Base-by-base conservation (phyloP, 495 filamentous ascomycete genomes). In the Talaromyces trachyspermus region DNA sequence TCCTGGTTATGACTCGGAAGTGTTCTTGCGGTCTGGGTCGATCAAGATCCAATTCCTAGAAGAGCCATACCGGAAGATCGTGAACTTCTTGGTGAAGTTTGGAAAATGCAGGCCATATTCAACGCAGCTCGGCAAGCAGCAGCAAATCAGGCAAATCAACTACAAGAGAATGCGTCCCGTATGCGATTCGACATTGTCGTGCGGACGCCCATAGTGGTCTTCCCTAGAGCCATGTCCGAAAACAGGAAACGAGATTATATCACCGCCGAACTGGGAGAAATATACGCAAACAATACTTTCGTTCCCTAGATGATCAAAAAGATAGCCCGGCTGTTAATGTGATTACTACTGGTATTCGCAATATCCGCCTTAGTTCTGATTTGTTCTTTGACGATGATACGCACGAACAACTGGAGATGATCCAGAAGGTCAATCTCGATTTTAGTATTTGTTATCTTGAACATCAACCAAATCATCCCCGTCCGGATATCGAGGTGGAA, bases 71-170 rank as follows among this genome's bases (percentile, higher is more conserved):
- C 85, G 94, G 33, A 97, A 97, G 66, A 98, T 98, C 50, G 87
- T 97, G 65, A 86, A 95, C 57, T 98, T 97, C 65, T 72, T 89
- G 23, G 87, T 98, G 56, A 98, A 98, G 54, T 98, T 98, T 57
- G 92, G 92, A 48, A 95, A 95, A 98, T 98, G 92, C 92, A 97
- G 64, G 89, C 92, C 18, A 89, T 98, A 39, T 97, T 95, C 74
- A 97, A 98, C 61, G 91, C 92, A 15, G 92, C 92, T 17, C 80
- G 94, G 19, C 88, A 90, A 63, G 92, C 92, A 43, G 92, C 92
- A n/a, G 86, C 89, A 19, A 90, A 86, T 49, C 90, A 95, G 62
- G 92, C 92, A 5, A 94, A 78, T 41, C 88, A 96, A 61, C 74
- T 98, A 9, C 91, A 96, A 56, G 83, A 96, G 54, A 88, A 81